A percentile compares a stretch with the other conserved stretches of the same genome.
These are phyloP conservation scores for Naganishia sp. DNA, from an alignment of 1,284 basidiomycete species.

Conservation along the genomic window DNA sequence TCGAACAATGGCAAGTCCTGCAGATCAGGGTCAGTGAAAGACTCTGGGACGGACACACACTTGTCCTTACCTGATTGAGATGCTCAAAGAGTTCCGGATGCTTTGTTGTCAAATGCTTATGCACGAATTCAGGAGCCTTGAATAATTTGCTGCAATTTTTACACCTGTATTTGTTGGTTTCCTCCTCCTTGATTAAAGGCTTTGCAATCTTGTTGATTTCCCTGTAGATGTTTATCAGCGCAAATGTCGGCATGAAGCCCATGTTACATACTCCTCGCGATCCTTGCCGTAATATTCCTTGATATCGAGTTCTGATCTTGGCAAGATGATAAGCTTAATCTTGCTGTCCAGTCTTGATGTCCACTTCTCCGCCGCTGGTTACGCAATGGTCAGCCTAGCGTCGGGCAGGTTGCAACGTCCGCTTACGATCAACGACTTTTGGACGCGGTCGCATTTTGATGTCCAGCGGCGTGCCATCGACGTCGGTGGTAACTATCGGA, in stretches of 20 bases:
- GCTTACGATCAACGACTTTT: conserved; percentile 25
- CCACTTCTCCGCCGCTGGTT: conserved; percentile 30
- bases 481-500: conserved; percentile 14
- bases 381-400: too few relatives aligned
- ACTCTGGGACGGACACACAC: conserved; percentile 32
- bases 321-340: conserved; percentile 35
- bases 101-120: conserved; percentile 90
- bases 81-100: conserved; percentile 70
- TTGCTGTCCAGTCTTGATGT: conserved; percentile 35
- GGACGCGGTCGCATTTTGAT: conserved; percentile 22
- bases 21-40: conserved; percentile 5
- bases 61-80: conserved; percentile 45
- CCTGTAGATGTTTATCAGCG: conserved; percentile 54
- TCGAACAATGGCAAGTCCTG: conserved; percentile 73
- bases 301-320: conserved; percentile 70
- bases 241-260: background rate
- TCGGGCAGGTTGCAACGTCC: background rate
- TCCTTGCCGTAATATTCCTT: conserved; percentile 83
- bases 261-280: conserved; percentile 72
- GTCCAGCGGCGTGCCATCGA: conserved; percentile 16
- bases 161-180: conserved; percentile 91
- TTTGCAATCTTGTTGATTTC: conserved; percentile 76
- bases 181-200: conserved; percentile 84
- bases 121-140: conserved; percentile 90
- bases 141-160: conserved; percentile 93